Evolutionary conservation across 2,329 filamentous ascomycete species (phyloP).

Genomic region (Dothistroma pini): DNA sequence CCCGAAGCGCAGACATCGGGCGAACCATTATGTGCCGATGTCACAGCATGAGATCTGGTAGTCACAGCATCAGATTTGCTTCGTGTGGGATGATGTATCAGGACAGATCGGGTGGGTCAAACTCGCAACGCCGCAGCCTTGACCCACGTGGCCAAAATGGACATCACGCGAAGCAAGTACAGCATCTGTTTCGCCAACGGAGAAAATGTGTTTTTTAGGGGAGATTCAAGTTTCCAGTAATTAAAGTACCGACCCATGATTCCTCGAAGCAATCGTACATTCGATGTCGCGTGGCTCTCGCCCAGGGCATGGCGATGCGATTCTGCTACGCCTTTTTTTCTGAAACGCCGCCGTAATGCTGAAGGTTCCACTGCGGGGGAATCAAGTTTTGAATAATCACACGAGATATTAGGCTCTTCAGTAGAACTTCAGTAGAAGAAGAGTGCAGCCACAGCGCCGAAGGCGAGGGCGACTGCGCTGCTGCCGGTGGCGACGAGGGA

Average conservation of each 20-base stretch:
- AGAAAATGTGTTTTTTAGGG: not conserved
- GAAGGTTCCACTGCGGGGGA: not conserved
- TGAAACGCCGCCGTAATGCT: not conserved
- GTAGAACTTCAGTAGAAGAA: conserved; percentile 21
- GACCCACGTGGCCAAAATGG: not conserved
- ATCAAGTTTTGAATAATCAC: not conserved
- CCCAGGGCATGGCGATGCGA: not conserved
- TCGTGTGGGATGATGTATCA: not conserved
- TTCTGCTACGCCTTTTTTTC: not conserved
- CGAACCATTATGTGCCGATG: not conserved
- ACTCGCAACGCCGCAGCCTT: not conserved
- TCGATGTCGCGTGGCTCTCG: not conserved
- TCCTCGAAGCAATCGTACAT: not conserved
- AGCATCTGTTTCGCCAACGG: not conserved
- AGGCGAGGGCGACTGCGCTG: conserved; percentile 41
- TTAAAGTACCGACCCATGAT: not conserved
- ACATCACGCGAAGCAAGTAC: not conserved
- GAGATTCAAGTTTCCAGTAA: not conserved
- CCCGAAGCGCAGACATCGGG: not conserved
- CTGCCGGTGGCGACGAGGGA: conserved; percentile 17
- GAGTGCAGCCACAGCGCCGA: conserved; percentile 42
- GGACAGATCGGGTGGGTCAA: not conserved
- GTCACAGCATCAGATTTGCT: not conserved
- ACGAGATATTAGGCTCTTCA: not conserved
- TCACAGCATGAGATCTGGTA: not conserved